Percentiles rank a stretch among this genome's conserved stretches.
phyloP scores from a whole-genome alignment of 441 rosid species.

The Syzygium syzygioides region DNA sequence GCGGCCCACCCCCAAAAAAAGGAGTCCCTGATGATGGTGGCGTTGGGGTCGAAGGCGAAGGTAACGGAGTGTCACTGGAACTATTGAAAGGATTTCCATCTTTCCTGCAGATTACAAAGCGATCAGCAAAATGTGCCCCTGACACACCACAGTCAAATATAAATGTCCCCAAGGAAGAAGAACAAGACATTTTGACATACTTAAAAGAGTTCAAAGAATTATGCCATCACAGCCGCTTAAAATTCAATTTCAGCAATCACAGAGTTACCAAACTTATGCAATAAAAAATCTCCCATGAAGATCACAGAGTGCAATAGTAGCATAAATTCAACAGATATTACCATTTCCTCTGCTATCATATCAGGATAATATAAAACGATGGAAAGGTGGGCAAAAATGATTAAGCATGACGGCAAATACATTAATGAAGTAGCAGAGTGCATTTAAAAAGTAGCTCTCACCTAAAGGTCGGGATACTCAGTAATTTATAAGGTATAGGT shows the following conservation, averaged over 20 bases:
- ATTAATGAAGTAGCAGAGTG: too few species aligned
- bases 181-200: neutral
- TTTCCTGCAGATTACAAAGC: conserved; percentile 38
- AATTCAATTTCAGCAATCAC: neutral
- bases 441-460: conserved; percentile 19
- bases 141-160: neutral
- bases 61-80: conserved; percentile 35
- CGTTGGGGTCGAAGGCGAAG: conserved; percentile 44
- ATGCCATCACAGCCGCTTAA: neutral
- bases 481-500: conserved; percentile 71
- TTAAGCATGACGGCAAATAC: neutral
- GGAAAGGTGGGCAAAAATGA: neutral
- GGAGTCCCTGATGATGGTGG: conserved; percentile 37
- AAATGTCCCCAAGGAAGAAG: neutral
- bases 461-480: conserved; percentile 64
- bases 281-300: neutral
- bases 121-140: conserved; percentile 4
- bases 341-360: neutral
- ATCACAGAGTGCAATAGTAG: neutral
- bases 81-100: conserved; percentile 85
- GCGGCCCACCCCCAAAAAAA: conserved; percentile 15
- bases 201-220: neutral
- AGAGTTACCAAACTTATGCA: neutral
- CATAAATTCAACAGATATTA: neutral
- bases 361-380: neutral